A percentile compares a stretch with the other conserved stretches of the same genome.
phyloP scores from a whole-genome alignment of 805 yeast genomes.

The Metschnikowia picachoensis region DNA sequence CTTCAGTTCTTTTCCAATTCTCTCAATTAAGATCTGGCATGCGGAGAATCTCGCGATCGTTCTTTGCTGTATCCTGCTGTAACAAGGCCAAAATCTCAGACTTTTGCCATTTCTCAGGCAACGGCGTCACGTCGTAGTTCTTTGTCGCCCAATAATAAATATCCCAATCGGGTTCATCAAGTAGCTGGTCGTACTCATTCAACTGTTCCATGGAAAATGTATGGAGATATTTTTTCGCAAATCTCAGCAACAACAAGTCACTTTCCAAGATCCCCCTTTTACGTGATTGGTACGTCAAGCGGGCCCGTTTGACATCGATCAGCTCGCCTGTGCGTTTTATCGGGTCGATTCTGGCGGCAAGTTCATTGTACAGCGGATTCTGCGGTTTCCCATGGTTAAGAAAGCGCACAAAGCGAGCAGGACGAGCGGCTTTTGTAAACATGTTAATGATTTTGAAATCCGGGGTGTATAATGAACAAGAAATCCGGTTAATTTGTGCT shows the following conservation, averaged over 20 bases:
- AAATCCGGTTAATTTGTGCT: not conserved
- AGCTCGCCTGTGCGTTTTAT: slow-evolving; percentile 71
- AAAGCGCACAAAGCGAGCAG: slow-evolving; percentile 9
- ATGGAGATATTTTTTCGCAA: slow-evolving; percentile 71
- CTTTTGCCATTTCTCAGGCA: slow-evolving; percentile 82
- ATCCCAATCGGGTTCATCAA: slow-evolving; percentile 99
- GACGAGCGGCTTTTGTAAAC: not conserved
- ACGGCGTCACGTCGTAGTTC: slow-evolving; percentile 74
- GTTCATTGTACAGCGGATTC: slow-evolving; percentile 37
- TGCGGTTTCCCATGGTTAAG: slow-evolving; percentile 40
- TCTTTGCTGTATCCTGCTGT: slow-evolving; percentile 72
- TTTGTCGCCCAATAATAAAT: slow-evolving; percentile 96
- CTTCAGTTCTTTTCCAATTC: no score
- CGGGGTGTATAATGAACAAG: not conserved
- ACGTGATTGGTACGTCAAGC: slow-evolving; percentile 85
- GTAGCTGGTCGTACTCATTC: slow-evolving; percentile 76
- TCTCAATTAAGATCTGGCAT: slow-evolving; percentile 61
- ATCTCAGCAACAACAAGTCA: slow-evolving; percentile 78
- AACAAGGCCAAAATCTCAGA: slow-evolving; percentile 59
- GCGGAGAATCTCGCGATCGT: slow-evolving; percentile 66
- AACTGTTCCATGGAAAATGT: slow-evolving; percentile 60
- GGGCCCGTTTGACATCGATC: slow-evolving; percentile 72
- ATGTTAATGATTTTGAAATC: not conserved
- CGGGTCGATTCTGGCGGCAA: slow-evolving; percentile 71
- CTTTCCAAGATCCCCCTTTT: slow-evolving; percentile 95